Percentiles rank a stretch among this genome's conserved stretches.
Conservation (phyloP, 2,329 filamentous ascomycete species). For the Amauroascus verrucosus region DNA sequence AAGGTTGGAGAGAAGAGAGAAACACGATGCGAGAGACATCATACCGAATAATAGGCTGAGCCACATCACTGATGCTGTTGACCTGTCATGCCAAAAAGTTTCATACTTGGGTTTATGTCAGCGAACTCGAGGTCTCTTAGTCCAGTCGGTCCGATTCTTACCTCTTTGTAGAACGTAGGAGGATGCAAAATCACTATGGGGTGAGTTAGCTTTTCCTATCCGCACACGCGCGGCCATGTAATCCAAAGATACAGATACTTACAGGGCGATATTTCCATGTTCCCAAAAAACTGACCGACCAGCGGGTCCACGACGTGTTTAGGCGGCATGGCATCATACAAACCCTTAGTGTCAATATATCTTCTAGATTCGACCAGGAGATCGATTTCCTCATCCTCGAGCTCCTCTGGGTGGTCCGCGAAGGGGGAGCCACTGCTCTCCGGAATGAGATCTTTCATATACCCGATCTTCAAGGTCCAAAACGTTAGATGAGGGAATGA, state of each 20-base stretch:
- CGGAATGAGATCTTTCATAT: slow-evolving; percentile 6
- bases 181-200: slow-evolving; percentile 9
- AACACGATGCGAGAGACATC: slow-evolving; percentile 10
- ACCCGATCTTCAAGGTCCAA: background rate
- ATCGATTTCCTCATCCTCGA: background rate
- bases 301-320: background rate
- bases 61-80: slow-evolving; percentile 10
- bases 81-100: slow-evolving; percentile 10
- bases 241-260: background rate
- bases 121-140: background rate
- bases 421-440: background rate
- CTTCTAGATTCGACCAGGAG: background rate
- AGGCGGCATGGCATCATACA: slow-evolving; percentile 1
- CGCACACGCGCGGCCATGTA: background rate
- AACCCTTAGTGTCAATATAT: background rate
- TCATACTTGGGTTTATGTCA: slow-evolving; percentile 12
- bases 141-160: background rate
- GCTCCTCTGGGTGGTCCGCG: background rate
- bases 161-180: slow-evolving; percentile 13
- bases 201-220: background rate
- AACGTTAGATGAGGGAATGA: background rate
- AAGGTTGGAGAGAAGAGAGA: background rate
- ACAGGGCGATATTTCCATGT: slow-evolving; percentile 10
- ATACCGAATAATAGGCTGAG: slow-evolving; percentile 11
- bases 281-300: background rate